Percentiles rank a stretch among this genome's conserved stretches.
Evolutionary conservation across 164 flowering plant genomes (phyloP).

Genomic region (Tetrastigma voinierianum): DNA sequence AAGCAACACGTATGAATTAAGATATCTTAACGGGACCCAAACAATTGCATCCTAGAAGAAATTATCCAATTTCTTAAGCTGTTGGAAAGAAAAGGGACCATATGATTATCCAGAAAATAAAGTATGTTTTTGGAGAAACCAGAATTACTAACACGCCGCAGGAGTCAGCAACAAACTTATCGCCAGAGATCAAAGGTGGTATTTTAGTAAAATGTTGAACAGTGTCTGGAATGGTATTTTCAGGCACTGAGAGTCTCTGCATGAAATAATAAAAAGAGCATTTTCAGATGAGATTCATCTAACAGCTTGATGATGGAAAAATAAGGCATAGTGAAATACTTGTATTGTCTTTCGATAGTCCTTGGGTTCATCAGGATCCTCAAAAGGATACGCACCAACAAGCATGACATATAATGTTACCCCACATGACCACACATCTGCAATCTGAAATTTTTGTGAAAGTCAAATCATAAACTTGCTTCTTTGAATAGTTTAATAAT

Average conservation of each 20-base stretch:
- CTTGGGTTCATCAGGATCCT: constrained; percentile 84
- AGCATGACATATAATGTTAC: constrained; percentile 91
- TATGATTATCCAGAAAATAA: no score
- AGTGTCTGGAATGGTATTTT: constrained; percentile 56
- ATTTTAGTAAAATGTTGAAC: constrained; percentile 46
- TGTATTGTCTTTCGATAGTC: constrained; percentile 82
- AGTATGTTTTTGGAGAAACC: not conserved
- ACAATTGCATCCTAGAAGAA: no score
- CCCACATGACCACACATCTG: constrained; percentile 97
- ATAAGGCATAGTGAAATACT: constrained; percentile 24
- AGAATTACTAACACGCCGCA: constrained; percentile 37
- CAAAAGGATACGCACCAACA: constrained; percentile 89
- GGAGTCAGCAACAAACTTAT: constrained; percentile 70
- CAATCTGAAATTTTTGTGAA: constrained; percentile 47
- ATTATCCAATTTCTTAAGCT: no score
- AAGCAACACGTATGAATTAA: no score
- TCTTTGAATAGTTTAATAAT: not conserved
- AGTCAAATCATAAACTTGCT: not conserved
- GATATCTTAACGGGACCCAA: no score
- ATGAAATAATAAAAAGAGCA: constrained; percentile 1
- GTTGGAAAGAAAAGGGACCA: no score
- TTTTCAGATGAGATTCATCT: not conserved
- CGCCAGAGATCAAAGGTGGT: constrained; percentile 53
- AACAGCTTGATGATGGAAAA: not conserved
- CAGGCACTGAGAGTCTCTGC: constrained; percentile 67